Evolutionary conservation across 2,329 filamentous ascomycete species (phyloP).

Genomic region (Fusarium sp.): DNA sequence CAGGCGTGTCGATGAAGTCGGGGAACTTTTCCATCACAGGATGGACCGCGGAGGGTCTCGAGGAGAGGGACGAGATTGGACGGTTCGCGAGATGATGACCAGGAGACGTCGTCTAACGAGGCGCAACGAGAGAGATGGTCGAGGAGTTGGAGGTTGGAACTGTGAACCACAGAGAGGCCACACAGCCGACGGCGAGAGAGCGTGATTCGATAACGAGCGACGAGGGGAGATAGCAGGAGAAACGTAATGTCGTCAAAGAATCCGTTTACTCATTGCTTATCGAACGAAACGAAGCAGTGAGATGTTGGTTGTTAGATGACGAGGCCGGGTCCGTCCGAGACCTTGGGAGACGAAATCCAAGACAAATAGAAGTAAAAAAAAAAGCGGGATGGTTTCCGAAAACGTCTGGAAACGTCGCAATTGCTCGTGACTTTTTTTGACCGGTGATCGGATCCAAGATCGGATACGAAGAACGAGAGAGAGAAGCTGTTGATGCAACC

Average conservation of each 20-base stretch:
- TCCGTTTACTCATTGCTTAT: conserved; percentile 37
- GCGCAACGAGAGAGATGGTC: background rate
- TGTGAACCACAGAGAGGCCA: background rate
- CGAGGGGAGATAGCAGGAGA: conserved; percentile 7
- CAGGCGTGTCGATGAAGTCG: conserved; percentile 61
- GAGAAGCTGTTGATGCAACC: background rate
- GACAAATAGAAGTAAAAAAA: background rate
- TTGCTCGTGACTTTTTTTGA: background rate
- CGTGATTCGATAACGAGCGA: conserved; percentile 32
- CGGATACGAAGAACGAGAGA: background rate
- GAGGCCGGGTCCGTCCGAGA: conserved; percentile 8
- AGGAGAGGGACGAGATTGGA: conserved; percentile 6
- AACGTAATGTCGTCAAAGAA: conserved; percentile 11
- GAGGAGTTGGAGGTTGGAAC: background rate
- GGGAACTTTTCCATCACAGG: conserved; percentile 68
- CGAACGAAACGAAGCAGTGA: conserved; percentile 24
- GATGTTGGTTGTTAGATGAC: conserved; percentile 23
- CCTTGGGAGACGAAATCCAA: background rate
- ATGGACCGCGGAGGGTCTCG: background rate
- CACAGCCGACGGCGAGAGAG: conserved; percentile 2
- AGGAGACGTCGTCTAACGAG: background rate
- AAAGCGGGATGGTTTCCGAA: conserved; percentile 1
- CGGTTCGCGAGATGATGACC: background rate
- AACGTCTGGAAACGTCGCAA: conserved; percentile 24
- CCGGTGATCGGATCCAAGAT: background rate